phyloP scores from a whole-genome alignment of 2,329 filamentous ascomycete species.

The Dactylonectria macrodidyma region DNA sequence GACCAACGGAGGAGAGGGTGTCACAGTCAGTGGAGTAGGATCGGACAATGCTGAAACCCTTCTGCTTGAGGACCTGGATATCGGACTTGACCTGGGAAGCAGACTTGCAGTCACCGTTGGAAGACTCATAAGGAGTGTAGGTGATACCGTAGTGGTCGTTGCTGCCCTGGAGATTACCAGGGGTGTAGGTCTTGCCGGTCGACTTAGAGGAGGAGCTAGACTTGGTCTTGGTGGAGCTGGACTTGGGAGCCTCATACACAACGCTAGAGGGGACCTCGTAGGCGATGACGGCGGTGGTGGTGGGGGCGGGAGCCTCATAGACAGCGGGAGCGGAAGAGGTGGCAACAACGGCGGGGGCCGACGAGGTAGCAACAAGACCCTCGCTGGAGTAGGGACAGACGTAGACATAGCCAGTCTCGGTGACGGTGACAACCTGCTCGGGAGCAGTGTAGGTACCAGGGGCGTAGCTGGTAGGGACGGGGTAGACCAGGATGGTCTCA shows the following conservation, averaged over 20 bases:
- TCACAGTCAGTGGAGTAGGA: slow-evolving; percentile 95
- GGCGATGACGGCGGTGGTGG: slow-evolving; percentile 2
- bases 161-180: slow-evolving; percentile 55
- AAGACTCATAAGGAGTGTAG: slow-evolving; percentile 80
- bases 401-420: slow-evolving; percentile 77
- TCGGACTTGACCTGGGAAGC: slow-evolving; percentile 71
- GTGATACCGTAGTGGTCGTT: slow-evolving; percentile 80
- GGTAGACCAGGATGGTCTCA: slow-evolving; percentile 73
- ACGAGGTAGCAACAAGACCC: slow-evolving; percentile 50
- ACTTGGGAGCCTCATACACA: slow-evolving; percentile 31
- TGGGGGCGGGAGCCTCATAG: slow-evolving; percentile 37
- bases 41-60: slow-evolving; percentile 81
- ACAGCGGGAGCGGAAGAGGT: background rate
- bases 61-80: slow-evolving; percentile 72
- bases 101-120: slow-evolving; percentile 75
- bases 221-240: slow-evolving; percentile 40
- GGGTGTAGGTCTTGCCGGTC: slow-evolving; percentile 41
- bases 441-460: slow-evolving; percentile 83
- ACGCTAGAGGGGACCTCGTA: slow-evolving; percentile 37
- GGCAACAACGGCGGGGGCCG: background rate
- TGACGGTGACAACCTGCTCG: slow-evolving; percentile 77
- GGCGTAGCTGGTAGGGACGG: slow-evolving; percentile 73
- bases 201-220: slow-evolving; percentile 34
- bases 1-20: slow-evolving; percentile 82
- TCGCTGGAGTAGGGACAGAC: slow-evolving; percentile 77